Percentiles rank a stretch among this genome's conserved stretches.
Evolutionary conservation across 192 early-diverging fungal species (phyloP).

Genomic region (Coemansia guatemalensis): DNA sequence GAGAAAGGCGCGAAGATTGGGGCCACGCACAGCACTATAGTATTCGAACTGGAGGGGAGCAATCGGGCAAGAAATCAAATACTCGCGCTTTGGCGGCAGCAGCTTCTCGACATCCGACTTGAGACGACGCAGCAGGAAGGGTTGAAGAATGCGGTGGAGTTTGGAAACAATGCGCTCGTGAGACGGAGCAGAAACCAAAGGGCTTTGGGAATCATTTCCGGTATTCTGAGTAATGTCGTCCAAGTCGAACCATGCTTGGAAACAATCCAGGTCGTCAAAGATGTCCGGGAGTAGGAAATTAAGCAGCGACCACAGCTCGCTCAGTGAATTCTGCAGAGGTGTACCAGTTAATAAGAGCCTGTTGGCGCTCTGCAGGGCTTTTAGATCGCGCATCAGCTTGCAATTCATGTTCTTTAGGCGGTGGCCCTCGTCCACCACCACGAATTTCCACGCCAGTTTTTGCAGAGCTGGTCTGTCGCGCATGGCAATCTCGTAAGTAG

Average conservation of each 20-base stretch:
- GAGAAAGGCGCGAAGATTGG: conserved; percentile 64
- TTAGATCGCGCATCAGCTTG: conserved; percentile 83
- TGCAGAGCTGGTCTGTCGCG: conserved; percentile 75
- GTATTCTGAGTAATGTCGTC: conserved; percentile 66
- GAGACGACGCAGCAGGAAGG: conserved; percentile 59
- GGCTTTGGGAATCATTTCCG: conserved; percentile 29
- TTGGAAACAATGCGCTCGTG: conserved; percentile 65
- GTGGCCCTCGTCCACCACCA: conserved; percentile 96
- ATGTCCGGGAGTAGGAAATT: conserved; percentile 97
- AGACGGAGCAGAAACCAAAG: too few species aligned
- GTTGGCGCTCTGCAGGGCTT: conserved; percentile 80
- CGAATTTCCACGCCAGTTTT: conserved; percentile 76
- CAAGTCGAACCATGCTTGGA: conserved; percentile 86
- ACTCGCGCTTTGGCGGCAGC: conserved; percentile 90
- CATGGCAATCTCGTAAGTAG: conserved; percentile 90
- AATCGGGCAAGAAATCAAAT: conserved; percentile 76
- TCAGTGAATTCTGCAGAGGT: conserved; percentile 90
- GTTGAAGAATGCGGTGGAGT: conserved; percentile 86
- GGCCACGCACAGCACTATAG: conserved; percentile 66
- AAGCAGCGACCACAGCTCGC: conserved; percentile 93
- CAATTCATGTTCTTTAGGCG: conserved; percentile 96
- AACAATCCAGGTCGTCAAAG: conserved; percentile 84
- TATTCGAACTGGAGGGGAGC: conserved; percentile 68
- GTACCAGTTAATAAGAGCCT: conserved; percentile 90
- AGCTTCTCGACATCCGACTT: conserved; percentile 82